A percentile compares a stretch with the other conserved stretches of the same genome.
These are phyloP conservation scores for Cylindrotheca fusiformis DNA, from an alignment of 108 stramenopile genomes.

Conservation along the genomic window DNA sequence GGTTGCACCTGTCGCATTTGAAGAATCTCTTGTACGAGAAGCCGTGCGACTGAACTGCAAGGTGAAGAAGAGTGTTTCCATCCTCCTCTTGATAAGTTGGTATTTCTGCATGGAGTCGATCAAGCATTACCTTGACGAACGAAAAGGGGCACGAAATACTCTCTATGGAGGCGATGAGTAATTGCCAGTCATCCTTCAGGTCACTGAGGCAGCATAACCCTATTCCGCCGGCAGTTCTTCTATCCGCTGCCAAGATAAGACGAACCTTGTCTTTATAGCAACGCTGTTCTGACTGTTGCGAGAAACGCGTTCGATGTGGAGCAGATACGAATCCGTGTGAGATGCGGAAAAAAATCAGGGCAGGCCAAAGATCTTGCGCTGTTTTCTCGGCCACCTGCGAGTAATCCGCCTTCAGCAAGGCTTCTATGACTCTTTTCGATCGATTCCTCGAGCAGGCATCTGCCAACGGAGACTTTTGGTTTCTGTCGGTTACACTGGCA, in stretches of 20 bases:
- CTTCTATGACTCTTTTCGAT: not conserved
- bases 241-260: not conserved
- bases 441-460: not conserved
- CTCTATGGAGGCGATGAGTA: not conserved
- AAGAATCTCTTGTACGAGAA: not conserved
- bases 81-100: not conserved
- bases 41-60: not conserved
- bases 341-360: conserved; percentile 1
- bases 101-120: not conserved
- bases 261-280: not conserved
- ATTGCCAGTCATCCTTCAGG: not conserved
- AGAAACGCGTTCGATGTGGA: not conserved
- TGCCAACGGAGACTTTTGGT: not conserved
- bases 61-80: not conserved
- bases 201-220: too few relatives aligned
- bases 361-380: not conserved
- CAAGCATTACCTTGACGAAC: not conserved
- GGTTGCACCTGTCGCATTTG: not conserved
- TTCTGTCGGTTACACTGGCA: not conserved
- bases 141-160: conserved; percentile 3
- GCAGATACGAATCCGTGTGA: conserved; percentile 1
- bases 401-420: not conserved
- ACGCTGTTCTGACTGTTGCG: not conserved
- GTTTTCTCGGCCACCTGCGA: not conserved
- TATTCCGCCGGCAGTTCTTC: not conserved